A percentile compares a stretch with the other conserved stretches of the same genome.
Evolutionary conservation across 169 alveolate species (phyloP).

Genomic region (Eimeria praecox): DNA sequence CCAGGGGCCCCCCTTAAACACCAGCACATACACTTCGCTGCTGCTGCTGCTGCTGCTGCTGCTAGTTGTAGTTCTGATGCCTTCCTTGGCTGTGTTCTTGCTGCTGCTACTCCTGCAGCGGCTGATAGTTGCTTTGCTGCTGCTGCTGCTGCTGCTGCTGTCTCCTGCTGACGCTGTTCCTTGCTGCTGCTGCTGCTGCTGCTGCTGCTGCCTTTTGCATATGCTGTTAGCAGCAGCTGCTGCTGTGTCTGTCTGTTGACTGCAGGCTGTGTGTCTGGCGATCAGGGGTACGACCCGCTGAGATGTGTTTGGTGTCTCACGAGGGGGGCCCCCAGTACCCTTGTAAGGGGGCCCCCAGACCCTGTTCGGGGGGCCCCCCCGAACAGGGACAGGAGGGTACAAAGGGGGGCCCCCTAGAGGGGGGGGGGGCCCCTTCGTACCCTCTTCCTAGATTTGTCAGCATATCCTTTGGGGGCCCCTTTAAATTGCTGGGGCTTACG

Average conservation of each 20-base stretch:
- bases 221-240: background rate
- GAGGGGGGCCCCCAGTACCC: background rate
- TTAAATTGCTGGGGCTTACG: conserved; percentile 1
- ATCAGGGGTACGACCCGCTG: background rate
- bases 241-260: background rate
- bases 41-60: conserved; percentile 11
- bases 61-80: background rate
- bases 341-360: background rate
- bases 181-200: too few species aligned
- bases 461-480: conserved; percentile 27
- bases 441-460: background rate
- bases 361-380: too few species aligned
- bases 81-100: background rate
- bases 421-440: background rate
- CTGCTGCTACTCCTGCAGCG: background rate
- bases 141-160: background rate
- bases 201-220: background rate
- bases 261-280: conserved; percentile 29
- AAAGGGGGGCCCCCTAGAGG: background rate
- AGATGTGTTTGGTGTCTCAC: background rate
- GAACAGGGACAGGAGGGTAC: too few species aligned
- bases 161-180: too few species aligned
- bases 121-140: background rate
- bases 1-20: background rate
- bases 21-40: background rate